Conservation (phyloP, 352 stramenopile genomes). For the Globisporangium solare region DNA sequence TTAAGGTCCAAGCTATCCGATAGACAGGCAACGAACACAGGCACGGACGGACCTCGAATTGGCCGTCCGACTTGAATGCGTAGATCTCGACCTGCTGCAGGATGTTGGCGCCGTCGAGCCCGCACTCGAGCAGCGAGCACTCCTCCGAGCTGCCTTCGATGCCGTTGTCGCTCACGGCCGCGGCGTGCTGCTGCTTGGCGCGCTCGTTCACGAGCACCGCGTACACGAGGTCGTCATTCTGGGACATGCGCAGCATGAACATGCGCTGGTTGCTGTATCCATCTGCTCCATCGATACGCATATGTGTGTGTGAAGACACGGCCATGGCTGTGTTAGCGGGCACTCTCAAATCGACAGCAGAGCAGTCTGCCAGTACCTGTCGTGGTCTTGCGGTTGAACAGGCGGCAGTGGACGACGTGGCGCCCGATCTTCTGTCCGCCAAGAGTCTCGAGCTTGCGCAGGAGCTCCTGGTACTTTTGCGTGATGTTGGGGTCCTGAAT, state of each 20-base stretch:
- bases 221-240: slow-evolving; percentile 85
- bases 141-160: slow-evolving; percentile 69
- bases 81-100: slow-evolving; percentile 88
- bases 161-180: slow-evolving; percentile 61
- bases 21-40: neutral
- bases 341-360: no score
- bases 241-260: slow-evolving; percentile 88
- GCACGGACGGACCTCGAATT: slow-evolving; percentile 60
- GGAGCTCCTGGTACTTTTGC: slow-evolving; percentile 83
- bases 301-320: neutral
- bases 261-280: slow-evolving; percentile 86
- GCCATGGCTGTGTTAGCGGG: no score
- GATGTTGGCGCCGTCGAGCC: slow-evolving; percentile 80
- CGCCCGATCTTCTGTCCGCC: slow-evolving; percentile 73
- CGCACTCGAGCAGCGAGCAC: slow-evolving; percentile 78
- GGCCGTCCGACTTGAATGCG: slow-evolving; percentile 82
- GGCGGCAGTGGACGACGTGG: slow-evolving; percentile 81
- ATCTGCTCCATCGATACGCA: slow-evolving; percentile 25
- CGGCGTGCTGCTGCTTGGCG: slow-evolving; percentile 25
- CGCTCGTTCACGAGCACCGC: slow-evolving; percentile 80
- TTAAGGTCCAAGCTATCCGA: neutral
- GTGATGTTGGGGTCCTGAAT: slow-evolving; percentile 77
- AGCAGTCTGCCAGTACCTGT: slow-evolving; percentile 35
- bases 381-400: slow-evolving; percentile 82
- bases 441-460: slow-evolving; percentile 82